These are phyloP conservation scores for Suhomyces maxii DNA, from an alignment of 1,139 yeast genomes.

Conservation along the genomic window DNA sequence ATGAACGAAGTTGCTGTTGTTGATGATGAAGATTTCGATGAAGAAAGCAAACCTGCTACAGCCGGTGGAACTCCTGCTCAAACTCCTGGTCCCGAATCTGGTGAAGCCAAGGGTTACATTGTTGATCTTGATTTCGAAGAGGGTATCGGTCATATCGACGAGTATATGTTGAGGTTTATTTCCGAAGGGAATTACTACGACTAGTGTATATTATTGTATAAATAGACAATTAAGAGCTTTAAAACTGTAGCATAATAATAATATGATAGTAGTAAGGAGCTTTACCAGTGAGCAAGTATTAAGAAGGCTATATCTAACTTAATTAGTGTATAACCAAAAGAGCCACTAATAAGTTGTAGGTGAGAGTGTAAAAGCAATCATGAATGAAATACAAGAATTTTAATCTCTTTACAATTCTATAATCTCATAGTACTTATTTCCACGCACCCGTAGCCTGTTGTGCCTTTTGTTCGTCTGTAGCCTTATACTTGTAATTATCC, in stretches of 20 bases:
- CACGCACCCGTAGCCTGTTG: no score
- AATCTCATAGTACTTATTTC: no score
- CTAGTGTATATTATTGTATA: constrained; percentile 18
- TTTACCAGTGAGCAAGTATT: no score
- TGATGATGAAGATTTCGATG: constrained; percentile 80
- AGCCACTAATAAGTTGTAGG: background rate
- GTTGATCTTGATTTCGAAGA: constrained; percentile 64
- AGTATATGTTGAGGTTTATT: constrained; percentile 90
- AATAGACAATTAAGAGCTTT: background rate
- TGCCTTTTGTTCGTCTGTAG: no score
- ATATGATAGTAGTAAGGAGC: background rate
- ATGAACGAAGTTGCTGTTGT: constrained; percentile 76
- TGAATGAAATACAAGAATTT: background rate
- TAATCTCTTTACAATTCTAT: no score
- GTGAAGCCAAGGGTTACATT: constrained; percentile 18
- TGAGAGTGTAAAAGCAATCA: background rate
- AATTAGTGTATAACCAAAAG: background rate
- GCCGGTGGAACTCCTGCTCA: constrained; percentile 35
- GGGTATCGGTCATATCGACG: constrained; percentile 85
- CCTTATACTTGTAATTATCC: background rate
- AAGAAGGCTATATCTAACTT: no score
- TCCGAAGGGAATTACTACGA: constrained; percentile 76
- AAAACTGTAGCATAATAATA: background rate
- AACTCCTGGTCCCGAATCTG: constrained; percentile 23
- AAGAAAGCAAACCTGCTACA: constrained; percentile 32